Conservation (phyloP, 129 eudicot genomes). For the Escallonia rubra region DNA sequence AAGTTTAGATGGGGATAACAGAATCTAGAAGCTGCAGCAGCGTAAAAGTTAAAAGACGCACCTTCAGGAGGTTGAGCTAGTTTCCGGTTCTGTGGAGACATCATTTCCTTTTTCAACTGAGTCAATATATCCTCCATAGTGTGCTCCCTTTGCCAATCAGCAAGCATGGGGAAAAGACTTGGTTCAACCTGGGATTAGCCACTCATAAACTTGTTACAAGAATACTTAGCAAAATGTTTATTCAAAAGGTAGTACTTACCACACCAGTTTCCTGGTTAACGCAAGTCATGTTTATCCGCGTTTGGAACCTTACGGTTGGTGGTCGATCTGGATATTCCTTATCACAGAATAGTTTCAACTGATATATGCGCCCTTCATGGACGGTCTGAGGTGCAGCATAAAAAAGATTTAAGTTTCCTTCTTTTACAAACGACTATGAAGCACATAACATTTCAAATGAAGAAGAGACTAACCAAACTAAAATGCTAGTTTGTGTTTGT, state of each 20-base stretch:
- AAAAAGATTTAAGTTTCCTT: not conserved
- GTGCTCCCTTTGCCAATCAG: conserved; percentile 73
- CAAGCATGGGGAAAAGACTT: conserved; percentile 68
- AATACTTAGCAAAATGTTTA: not conserved
- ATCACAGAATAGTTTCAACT: conserved; percentile 49
- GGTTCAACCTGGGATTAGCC: conserved; percentile 64
- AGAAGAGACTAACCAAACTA: too few relatives aligned
- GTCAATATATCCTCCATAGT: conserved; percentile 76
- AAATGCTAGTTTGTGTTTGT: too few relatives aligned
- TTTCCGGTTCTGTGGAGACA: too few relatives aligned
- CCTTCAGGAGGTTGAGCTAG: conserved; percentile 18
- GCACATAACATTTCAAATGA: too few relatives aligned
- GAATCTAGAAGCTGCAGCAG: too few relatives aligned
- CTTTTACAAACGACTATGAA: too few relatives aligned
- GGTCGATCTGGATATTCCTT: conserved; percentile 55
- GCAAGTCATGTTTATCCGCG: conserved; percentile 54
- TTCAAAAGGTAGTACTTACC: conserved; percentile 31
- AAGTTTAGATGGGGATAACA: not conserved
- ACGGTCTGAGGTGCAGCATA: conserved; percentile 45
- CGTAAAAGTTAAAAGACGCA: not conserved
- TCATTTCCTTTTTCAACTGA: conserved; percentile 77
- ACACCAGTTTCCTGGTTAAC: conserved; percentile 56
- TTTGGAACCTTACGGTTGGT: conserved; percentile 46
- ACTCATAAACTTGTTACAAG: conserved; percentile 10
- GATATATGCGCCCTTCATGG: conserved; percentile 73